Evolutionary conservation across 73 alveolate species (phyloP), one percentile per base, ranked within the genome.

Genomic region (Blepharisma stoltei): DNA sequence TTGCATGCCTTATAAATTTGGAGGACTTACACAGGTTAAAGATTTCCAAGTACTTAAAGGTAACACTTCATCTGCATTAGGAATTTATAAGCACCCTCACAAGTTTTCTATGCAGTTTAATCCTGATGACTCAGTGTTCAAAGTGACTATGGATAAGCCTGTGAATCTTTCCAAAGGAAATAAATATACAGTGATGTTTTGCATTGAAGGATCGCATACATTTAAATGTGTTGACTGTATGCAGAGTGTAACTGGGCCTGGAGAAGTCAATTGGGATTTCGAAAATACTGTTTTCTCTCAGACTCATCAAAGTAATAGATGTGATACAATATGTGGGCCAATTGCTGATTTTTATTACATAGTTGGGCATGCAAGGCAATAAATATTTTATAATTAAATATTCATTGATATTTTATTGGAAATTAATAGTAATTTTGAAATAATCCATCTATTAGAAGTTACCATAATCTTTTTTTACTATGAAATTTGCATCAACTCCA

Each of bases 221-320:
- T 60, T 14, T 60, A 60, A 60, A 25, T 60, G 73, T 60, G 73
- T 60, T n/a, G 73, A 60, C 46, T 60, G 73, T 25, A 9, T 14
- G 14, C 37, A 14, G 2, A 14, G 11, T n/a, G 73, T 60, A 18
- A 38, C 14, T 14, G 73, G 48, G 11, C 46, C 14, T 14, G 73
- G 48, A 18, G 46, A 60, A 25, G 73, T 60, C 49, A 25, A 8
- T n/a, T 60, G 73, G 73, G 23, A 60, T n/a, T 60, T 60, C 23
- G 14, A 14, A 14, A 60, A 60, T 25, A 60, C 73, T 8, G 23
- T 8, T 60, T 60, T 60, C 23, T 20, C 73, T 0, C 73, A 60
- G 73, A 60, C n/a, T 60, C 73, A 60, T 60, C 73, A 60, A 25
- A 60, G 46, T 60, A 60, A 60, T 60, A 14, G 73, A 60, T 60